Evolutionary conservation across 2,329 filamentous ascomycete species (phyloP), one percentile per base, ranked within the genome.

Genomic region (Penicillium sclerotigenum): DNA sequence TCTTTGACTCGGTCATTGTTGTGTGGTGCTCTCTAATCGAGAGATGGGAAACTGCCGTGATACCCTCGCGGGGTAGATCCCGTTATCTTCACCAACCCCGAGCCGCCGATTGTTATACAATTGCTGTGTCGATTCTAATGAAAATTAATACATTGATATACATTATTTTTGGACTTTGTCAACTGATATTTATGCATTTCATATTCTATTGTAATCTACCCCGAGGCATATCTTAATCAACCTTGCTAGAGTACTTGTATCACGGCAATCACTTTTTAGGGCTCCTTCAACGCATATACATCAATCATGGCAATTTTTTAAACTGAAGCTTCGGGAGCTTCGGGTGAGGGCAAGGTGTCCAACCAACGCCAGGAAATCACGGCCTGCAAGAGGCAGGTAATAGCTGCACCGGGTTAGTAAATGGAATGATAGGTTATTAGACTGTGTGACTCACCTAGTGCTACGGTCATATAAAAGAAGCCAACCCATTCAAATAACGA

Each of bases 381-480:
- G n/a, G 53, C 53, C 34, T 56, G 53, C 8, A 52, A 22, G 4
- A 56, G 33, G 34, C 53, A 56, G 13, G 38, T 40, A 6, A 20
- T 31, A 41, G 53, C 53, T 56, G 13, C 4, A 2, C 13, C 10
- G 5, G 1, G 20, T 56, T 1, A 56, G 47, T 40, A 34, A 24
- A 18, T 14, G 26, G 16, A 31, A 14, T 1, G 7, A 26, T 1
- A 31, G 1, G 11, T 3, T 14, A 13, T 38, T 11, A 18, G 43
- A 28, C 1, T 1, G 13, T 7, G 6, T 22, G 14, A 41, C 54
- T 47, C 28, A 66, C 64, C 64, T 14, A 64, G 36, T n/a, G 42
- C 33, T 2, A 52, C 24, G 31, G 55, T 59, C 59, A 59, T 59
- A 28, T 57, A 59, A 36, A 56, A 65, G 41, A 63, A 66, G 1